Conservation (phyloP, 2,329 filamentous ascomycete species). For the Aspergillus sp. region DNA sequence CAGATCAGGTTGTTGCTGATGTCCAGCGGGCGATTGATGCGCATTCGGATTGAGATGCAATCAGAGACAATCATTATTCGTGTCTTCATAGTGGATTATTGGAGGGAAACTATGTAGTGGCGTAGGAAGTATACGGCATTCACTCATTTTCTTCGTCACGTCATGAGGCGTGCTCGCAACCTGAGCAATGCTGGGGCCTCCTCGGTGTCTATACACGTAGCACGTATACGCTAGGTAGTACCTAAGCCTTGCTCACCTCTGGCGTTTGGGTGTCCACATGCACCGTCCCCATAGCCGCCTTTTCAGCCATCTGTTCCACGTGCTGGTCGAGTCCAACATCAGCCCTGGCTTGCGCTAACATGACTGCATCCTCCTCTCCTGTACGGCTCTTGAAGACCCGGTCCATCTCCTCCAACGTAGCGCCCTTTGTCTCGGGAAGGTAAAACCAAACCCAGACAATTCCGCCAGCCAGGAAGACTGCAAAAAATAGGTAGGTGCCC, state of each 20-base stretch:
- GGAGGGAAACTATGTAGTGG: too few relatives aligned
- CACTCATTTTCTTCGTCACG: too few relatives aligned
- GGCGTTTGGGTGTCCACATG: not conserved
- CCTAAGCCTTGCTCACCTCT: not conserved
- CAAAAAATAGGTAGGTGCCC: slow-evolving; percentile 33
- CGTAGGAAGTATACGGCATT: too few relatives aligned
- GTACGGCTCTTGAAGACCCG: slow-evolving; percentile 32
- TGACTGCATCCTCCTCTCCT: slow-evolving; percentile 24
- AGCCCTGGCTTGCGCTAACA: not conserved
- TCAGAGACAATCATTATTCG: too few relatives aligned
- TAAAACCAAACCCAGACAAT: slow-evolving; percentile 30
- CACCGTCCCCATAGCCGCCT: not conserved
- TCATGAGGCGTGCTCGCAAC: too few relatives aligned
- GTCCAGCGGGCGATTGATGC: too few relatives aligned
- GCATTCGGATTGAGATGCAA: too few relatives aligned
- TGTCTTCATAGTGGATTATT: too few relatives aligned
- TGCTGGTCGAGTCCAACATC: not conserved
- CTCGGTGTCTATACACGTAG: too few relatives aligned
- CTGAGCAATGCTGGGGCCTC: too few relatives aligned
- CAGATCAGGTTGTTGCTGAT: too few relatives aligned
- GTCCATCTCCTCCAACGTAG: slow-evolving; percentile 56
- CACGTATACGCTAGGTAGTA: not conserved
- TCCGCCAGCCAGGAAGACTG: slow-evolving; percentile 23
- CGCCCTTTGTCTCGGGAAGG: slow-evolving; percentile 60
- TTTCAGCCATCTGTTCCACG: not conserved